Evolutionary conservation across 768 basidiomycete species (phyloP), one percentile per base, ranked within the genome.

Genomic region (Boletus tomentosulus): DNA sequence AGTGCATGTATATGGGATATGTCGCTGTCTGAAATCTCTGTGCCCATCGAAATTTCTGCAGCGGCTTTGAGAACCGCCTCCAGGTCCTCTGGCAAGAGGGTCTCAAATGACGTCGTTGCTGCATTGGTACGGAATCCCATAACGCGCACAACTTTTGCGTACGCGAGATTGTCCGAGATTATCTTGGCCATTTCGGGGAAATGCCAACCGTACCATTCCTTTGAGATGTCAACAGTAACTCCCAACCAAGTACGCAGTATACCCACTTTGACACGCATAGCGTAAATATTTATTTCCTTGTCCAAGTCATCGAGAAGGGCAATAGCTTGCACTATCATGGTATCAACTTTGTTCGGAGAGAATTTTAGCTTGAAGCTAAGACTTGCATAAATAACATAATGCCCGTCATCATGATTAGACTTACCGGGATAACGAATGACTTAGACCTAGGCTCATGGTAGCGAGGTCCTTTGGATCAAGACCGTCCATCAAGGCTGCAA

Each of bases 201-300:
- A 76, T 99, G 97, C 97, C 97, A 99, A 35, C 97, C 97, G 64
- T 99, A 99, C 97, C 97, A 99, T 82, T 99, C 97, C 96, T 97
- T 62, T 27, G 46, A 24, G 46, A 41, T 49, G 37, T 57, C 31
- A 48, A 55, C 43, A 3, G 56, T 12, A 38, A 37, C n/a, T 3
- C 6, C 39, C 24, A 33, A 27, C 31, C 6, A 31, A 25, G 30
- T n/a, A 31, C 25, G 25, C 2, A 43, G n/a, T 41, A 15, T 45
- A 53, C 79, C 33, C 54, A 95, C 95, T 82, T 99, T 99, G 44
- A 96, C 92, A 65, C 97, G 84, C 97, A 99, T 99, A 13, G 95
- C 83, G 68, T 99, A 99, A 50, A 98, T 97, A 76, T 99, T 99
- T 69, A 98, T 90, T 74, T 98, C 97, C 75, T 99, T 99, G 86